A percentile compares a stretch with the other conserved stretches of the same genome.
Evolutionary conservation across 768 basidiomycete species (phyloP).

Genomic region (Paxillus rubicundulus): DNA sequence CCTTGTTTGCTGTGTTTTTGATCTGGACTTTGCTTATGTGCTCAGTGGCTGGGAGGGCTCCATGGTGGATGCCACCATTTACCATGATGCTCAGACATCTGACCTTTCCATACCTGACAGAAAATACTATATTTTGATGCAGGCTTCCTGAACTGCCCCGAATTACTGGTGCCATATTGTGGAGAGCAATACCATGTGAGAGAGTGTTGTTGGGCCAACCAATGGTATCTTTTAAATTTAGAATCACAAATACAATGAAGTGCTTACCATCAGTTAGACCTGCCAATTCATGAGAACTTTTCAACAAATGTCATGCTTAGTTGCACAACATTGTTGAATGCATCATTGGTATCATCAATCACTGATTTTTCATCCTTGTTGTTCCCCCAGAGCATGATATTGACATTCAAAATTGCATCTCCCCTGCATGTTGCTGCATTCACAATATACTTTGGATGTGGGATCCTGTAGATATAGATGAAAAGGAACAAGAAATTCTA

Average conservation of each 20-base stretch:
- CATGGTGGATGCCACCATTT: too few species aligned
- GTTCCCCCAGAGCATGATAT: slow-evolving; percentile 12
- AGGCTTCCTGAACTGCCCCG: too few species aligned
- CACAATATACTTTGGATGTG: neutral
- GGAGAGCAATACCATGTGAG: too few species aligned
- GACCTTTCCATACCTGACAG: too few species aligned
- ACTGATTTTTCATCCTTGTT: slow-evolving; percentile 13
- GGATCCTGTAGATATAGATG: slow-evolving; percentile 8
- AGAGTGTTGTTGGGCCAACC: slow-evolving; percentile 26
- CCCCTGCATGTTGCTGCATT: too few species aligned
- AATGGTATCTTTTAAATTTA: neutral
- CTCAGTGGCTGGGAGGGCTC: too few species aligned
- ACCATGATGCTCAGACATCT: too few species aligned
- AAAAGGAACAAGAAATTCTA: neutral
- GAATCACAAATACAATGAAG: neutral
- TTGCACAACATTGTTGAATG: slow-evolving; percentile 18
- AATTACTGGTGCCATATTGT: too few species aligned
- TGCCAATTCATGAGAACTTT: slow-evolving; percentile 15
- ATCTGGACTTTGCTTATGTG: too few species aligned
- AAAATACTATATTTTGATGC: too few species aligned
- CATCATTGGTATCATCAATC: slow-evolving; percentile 21
- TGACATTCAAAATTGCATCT: slow-evolving; percentile 19
- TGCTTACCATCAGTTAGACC: slow-evolving; percentile 7
- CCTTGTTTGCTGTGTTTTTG: too few species aligned
- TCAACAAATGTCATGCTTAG: slow-evolving; percentile 23